Base-by-base conservation (phyloP, 2,329 filamentous ascomycete species). In the Neospermospora avenae region DNA sequence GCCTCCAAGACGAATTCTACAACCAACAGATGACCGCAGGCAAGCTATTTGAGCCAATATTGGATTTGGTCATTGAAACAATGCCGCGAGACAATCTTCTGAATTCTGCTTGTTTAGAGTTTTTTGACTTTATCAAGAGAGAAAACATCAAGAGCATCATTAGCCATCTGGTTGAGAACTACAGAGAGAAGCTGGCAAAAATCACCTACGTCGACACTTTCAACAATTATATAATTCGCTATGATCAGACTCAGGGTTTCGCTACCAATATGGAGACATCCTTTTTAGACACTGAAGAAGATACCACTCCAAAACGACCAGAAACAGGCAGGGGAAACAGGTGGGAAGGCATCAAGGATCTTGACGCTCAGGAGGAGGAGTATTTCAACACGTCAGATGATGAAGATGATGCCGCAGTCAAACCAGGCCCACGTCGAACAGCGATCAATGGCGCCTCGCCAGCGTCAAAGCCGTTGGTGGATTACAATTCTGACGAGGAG, bases 401-500 rank as follows among this genome's bases (percentile, higher is more conserved):
- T 49, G 89, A 93, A 61, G 92, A 96, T 6, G 90, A 91, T 13
- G 79, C 86, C 63, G 68, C 76, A 59, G 67, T 68, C 56, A 67
- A 74, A 67, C 45, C 35, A 25, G 31, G 39, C 18, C 7, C 39
- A 1, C 58, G 28, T 51, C 48, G 59, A 49, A 7, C 59, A 20
- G 41, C 51, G 3, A 74, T 79, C 6, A 93, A 92, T 66, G 90
- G 86, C 24, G 81, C 81, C 14, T 84, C 85, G 20, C 80, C 86
- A 0, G 75, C 83, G 8, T 75, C 83, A 54, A 91, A 88, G 70
- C 89, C 89, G 1, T 78, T 98, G 22, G 95, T 99, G 35, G 91
- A 96, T 73, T 99, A 99, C 72, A 85, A 88, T 0, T 96, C 96
- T 39, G 93, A 97, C 67, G 93, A 97, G 61, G 91, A 95, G n/a